Base-by-base conservation (phyloP, 305 asterid genomes). In the Fraxinus nigra region DNA sequence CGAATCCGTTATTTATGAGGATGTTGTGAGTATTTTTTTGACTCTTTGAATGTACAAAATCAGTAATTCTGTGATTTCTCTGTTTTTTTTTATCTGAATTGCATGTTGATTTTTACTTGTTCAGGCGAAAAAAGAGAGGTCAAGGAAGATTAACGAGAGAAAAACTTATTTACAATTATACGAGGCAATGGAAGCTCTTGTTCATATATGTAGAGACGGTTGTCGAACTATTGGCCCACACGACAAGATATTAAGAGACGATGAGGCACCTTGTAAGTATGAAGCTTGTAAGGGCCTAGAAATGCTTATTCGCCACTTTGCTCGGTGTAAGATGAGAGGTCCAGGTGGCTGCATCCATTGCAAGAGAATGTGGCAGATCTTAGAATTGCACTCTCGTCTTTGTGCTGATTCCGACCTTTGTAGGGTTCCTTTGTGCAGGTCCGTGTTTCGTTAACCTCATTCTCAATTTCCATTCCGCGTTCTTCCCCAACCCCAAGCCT, bases 121-220 rank as follows among this genome's bases (percentile, higher is more conserved):
- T 4, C 94, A 95, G 98, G 82, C 38, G 80, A 84, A 40, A 65
- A 90, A 89, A 85, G 89, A 87, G 73, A 84, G 89, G 87, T 63
- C 16, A 16, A 90, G 94, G 85, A 94, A 94, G 87, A 79, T 33
- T 18, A 78, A 86, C 0, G 94, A 94, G 90, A 89, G 89, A 32
- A 89, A 89, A 78, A 78, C 85, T 0, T 95, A 95, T 84, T 28
- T 84, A 75, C 94, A 91, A 79, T 78, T 95, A 20, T 92, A 91
- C 78, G 59, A 94, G 81, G 97, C 98, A 73, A 95, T 95, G 98
- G 99, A 95, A 85, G 97, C 98, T 13, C 89, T 94, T 7, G 95
- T 95, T 70, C 99, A 95, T 88, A 48, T 14, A 14, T 48, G 59
- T 48, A 48, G 59, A 13, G 59, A 48, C 2, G 59, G 59, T 48